Percentiles rank a stretch among this genome's conserved stretches.
Conservation (phyloP, 768 basidiomycete species). For the Tulasnella sp. region DNA sequence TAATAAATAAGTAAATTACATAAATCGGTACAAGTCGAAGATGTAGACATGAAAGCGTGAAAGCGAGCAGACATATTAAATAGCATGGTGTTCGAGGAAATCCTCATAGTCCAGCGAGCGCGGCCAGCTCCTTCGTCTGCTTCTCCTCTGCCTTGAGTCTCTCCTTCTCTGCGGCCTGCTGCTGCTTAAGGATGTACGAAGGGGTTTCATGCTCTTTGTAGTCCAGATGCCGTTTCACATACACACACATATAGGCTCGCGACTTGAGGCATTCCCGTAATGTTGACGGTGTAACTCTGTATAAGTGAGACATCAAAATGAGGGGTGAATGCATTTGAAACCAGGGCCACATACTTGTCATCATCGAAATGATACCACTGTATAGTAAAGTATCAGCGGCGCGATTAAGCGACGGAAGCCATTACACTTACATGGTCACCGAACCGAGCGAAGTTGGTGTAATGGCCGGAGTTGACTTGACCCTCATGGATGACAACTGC, state of each 20-base stretch:
- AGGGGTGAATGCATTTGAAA: too few relatives aligned
- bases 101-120: background rate
- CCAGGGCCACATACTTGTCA: constrained; percentile 54
- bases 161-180: constrained; percentile 54
- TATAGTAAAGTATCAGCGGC: background rate
- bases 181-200: constrained; percentile 53
- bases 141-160: constrained; percentile 38
- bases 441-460: constrained; percentile 76
- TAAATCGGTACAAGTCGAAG: background rate
- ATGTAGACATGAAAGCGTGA: background rate
- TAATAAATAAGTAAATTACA: constrained; percentile 5
- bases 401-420: background rate
- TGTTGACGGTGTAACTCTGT: constrained; percentile 60
- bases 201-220: constrained; percentile 65
- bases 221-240: constrained; percentile 80
- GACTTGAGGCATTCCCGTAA: constrained; percentile 59
- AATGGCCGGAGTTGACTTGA: constrained; percentile 89
- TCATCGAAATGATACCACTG: constrained; percentile 95
- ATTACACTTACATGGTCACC: constrained; percentile 60
- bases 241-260: constrained; percentile 89
- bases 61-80: background rate
- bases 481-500: constrained; percentile 93
- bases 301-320: constrained; percentile 4
- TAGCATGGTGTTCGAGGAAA: background rate
- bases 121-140: background rate